Conservation (phyloP, 805 yeast genomes). For the Saccharomyces jurei region DNA sequence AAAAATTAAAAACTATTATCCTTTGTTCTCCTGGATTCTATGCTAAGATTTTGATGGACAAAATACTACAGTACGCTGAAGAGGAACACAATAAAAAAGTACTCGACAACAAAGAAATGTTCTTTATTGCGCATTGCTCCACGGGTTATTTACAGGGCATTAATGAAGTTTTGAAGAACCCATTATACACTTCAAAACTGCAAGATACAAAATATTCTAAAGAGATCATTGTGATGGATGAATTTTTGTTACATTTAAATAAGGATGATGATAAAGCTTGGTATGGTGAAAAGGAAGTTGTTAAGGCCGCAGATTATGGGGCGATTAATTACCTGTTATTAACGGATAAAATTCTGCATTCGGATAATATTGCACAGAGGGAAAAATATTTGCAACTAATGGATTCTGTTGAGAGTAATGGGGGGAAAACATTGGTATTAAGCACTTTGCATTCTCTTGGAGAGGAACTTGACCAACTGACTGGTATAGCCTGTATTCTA, state of each 20-base stretch:
- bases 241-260: constrained; percentile 66
- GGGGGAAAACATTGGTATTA: constrained; percentile 73
- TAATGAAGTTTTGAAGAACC: constrained; percentile 73
- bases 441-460: constrained; percentile 87
- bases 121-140: constrained; percentile 74
- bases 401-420: constrained; percentile 58
- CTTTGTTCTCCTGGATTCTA: constrained; percentile 88
- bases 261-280: constrained; percentile 81
- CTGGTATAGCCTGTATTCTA: constrained; percentile 85
- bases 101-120: constrained; percentile 54
- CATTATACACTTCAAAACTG: constrained; percentile 54
- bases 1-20: constrained; percentile 64
- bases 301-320: constrained; percentile 65
- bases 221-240: constrained; percentile 65
- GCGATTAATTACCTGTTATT: constrained; percentile 69
- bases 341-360: constrained; percentile 72
- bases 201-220: constrained; percentile 77
- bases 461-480: constrained; percentile 76
- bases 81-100: constrained; percentile 49
- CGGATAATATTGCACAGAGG: constrained; percentile 62
- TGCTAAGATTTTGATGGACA: constrained; percentile 55
- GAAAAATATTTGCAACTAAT: constrained; percentile 58
- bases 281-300: constrained; percentile 81
- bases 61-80: constrained; percentile 48
- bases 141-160: constrained; percentile 91